phyloP scores from a whole-genome alignment of 2,329 filamentous ascomycete genomes.

The Dactylellina parvicollis region DNA sequence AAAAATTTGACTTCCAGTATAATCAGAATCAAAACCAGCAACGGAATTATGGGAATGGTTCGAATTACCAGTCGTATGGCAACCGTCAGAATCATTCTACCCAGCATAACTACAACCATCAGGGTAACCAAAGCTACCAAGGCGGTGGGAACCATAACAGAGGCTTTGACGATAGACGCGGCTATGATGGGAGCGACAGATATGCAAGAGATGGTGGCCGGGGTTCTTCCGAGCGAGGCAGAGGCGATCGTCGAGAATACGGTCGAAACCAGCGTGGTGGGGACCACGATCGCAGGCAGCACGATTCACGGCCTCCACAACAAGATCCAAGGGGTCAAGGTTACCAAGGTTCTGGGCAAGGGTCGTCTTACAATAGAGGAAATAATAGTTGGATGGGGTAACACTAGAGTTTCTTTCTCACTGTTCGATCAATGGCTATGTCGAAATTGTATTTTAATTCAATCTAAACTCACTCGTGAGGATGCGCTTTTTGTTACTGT shows the following conservation, averaged over 20 bases:
- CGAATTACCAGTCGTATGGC: slow-evolving; percentile 41
- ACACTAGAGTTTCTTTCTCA: no score
- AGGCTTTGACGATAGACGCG: slow-evolving; percentile 56
- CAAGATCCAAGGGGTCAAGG: slow-evolving; percentile 30
- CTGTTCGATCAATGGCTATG: no score
- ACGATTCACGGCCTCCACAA: slow-evolving; percentile 31
- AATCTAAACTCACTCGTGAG: no score
- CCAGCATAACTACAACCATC: slow-evolving; percentile 11
- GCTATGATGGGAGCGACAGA: slow-evolving; percentile 56
- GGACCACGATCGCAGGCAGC: slow-evolving; percentile 18
- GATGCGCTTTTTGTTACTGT: no score
- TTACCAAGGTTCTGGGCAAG: slow-evolving; percentile 28
- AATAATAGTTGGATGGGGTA: slow-evolving; percentile 47
- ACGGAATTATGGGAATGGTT: slow-evolving; percentile 29
- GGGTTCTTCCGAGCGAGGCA: slow-evolving; percentile 55
- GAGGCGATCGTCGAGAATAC: slow-evolving; percentile 48
- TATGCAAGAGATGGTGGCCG: slow-evolving; percentile 58
- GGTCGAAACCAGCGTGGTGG: slow-evolving; percentile 18
- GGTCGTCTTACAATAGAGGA: slow-evolving; percentile 21
- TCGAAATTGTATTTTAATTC: no score
- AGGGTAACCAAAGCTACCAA: slow-evolving; percentile 39
- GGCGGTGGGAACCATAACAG: slow-evolving; percentile 54
- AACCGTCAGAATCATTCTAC: slow-evolving; percentile 40
- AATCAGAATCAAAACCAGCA: slow-evolving; percentile 26
- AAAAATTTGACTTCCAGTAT: slow-evolving; percentile 33